phyloP scores from a whole-genome alignment of 75 land plant species.

The Larix kaempferi region DNA sequence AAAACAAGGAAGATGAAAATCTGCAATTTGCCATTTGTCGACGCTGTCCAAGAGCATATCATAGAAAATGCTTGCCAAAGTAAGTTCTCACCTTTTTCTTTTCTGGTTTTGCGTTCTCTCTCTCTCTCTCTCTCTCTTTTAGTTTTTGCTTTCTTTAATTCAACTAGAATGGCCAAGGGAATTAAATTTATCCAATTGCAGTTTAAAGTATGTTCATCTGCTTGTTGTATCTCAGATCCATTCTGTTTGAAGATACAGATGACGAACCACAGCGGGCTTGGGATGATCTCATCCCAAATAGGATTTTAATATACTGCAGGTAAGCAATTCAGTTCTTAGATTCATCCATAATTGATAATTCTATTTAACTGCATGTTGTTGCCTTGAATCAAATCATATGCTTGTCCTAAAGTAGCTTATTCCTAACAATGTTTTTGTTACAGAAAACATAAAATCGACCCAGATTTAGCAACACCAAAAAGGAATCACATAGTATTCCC shows the following conservation, averaged over 20 bases:
- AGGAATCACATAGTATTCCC: slow-evolving; percentile 73
- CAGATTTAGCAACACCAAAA: slow-evolving; percentile 51
- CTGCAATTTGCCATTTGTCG: slow-evolving; percentile 81
- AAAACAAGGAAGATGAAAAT: slow-evolving; percentile 41
- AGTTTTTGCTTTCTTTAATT: not conserved
- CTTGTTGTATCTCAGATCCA: slow-evolving; percentile 25
- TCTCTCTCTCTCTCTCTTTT: not conserved
- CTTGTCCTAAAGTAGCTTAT: not conserved
- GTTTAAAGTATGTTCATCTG: not conserved
- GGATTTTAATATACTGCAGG: slow-evolving; percentile 80
- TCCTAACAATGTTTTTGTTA: not conserved
- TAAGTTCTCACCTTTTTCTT: slow-evolving; percentile 12
- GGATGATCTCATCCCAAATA: slow-evolving; percentile 60
- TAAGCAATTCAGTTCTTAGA: slow-evolving; percentile 15
- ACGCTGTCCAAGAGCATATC: slow-evolving; percentile 85
- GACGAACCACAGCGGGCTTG: slow-evolving; percentile 58
- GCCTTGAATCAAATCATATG: not conserved
- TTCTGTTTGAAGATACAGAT: slow-evolving; percentile 26
- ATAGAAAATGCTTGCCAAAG: slow-evolving; percentile 84
- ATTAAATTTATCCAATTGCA: not conserved
- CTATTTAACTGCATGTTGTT: not conserved
- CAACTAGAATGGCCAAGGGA: too few relatives aligned
- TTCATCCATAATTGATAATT: not conserved
- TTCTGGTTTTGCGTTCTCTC: not conserved
- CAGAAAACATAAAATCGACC: slow-evolving; percentile 67